Percentiles rank a stretch among this genome's conserved stretches.
Conservation (phyloP, 2,329 filamentous ascomycete species). For the Penicillium expansum region DNA sequence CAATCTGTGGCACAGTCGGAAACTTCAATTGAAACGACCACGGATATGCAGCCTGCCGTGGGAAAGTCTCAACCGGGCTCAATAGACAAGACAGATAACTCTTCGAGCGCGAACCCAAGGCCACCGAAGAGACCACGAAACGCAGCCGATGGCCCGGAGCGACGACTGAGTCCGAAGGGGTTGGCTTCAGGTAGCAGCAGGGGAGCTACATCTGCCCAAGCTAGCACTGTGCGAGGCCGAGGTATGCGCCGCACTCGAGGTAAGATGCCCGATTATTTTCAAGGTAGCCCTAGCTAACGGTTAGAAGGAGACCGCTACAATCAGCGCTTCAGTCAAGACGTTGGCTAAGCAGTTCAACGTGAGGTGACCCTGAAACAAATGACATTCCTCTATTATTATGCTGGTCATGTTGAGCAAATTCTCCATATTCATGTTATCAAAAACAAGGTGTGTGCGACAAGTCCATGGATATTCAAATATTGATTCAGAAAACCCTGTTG, state of each 20-base stretch:
- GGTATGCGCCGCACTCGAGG: constrained; percentile 29
- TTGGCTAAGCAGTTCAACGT: background rate
- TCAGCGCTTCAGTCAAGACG: constrained; percentile 29
- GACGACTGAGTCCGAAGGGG: constrained; percentile 29
- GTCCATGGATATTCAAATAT: background rate
- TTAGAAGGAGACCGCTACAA: constrained; percentile 31
- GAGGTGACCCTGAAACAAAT: background rate
- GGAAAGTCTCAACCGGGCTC: background rate
- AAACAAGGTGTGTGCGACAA: background rate
- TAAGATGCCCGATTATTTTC: constrained; percentile 11
- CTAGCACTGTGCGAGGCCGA: constrained; percentile 12
- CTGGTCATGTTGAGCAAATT: background rate
- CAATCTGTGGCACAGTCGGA: constrained; percentile 12
- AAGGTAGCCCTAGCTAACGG: constrained; percentile 10
- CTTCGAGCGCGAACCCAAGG: background rate
- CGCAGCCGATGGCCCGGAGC: constrained; percentile 24
- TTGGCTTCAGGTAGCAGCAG: constrained; percentile 32
- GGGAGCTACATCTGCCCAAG: constrained; percentile 6
- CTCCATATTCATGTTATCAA: background rate
- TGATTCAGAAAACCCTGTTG: background rate
- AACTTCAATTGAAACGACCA: background rate
- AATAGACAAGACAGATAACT: background rate
- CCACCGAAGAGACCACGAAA: constrained; percentile 16
- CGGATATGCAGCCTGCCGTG: background rate
- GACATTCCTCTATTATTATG: background rate